phyloP scores from a whole-genome alignment of 2,329 filamentous ascomycete genomes.

The Fusarium hostae region DNA sequence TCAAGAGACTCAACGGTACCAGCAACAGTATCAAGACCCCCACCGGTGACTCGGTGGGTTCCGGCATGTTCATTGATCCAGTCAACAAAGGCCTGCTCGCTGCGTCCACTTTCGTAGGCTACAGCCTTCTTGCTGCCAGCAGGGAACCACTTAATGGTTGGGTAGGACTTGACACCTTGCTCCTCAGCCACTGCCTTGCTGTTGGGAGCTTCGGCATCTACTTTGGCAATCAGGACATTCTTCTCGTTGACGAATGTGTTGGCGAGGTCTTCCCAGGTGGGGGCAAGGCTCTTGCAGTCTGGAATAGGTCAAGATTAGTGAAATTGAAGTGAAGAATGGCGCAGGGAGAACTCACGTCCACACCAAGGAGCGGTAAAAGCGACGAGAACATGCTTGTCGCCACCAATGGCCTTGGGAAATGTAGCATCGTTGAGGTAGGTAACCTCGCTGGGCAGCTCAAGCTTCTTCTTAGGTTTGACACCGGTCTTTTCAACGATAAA shows the following conservation, averaged over 20 bases:
- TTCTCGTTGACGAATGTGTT: constrained; percentile 81
- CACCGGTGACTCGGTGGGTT: constrained; percentile 84
- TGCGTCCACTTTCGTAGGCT: constrained; percentile 79
- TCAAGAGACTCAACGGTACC: constrained; percentile 87
- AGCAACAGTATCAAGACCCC: constrained; percentile 79
- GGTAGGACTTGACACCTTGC: constrained; percentile 86
- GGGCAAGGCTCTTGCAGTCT: constrained; percentile 98
- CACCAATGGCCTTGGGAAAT: constrained; percentile 82
- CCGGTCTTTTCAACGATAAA: constrained; percentile 92
- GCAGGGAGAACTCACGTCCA: constrained; percentile 77
- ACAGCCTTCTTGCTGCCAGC: constrained; percentile 79
- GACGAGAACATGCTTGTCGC: constrained; percentile 89
- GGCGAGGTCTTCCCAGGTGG: constrained; percentile 88
- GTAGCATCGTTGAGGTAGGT: constrained; percentile 81
- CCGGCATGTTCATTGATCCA: constrained; percentile 92
- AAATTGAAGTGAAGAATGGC: not conserved
- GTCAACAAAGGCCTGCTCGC: constrained; percentile 78
- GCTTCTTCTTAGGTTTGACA: constrained; percentile 81
- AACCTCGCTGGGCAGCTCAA: constrained; percentile 78
- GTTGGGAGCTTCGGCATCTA: constrained; percentile 90
- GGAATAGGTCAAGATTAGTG: constrained; percentile 23
- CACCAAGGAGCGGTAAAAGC: constrained; percentile 99
- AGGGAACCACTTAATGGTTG: constrained; percentile 98
- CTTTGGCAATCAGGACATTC: constrained; percentile 88
- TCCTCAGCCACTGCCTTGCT: constrained; percentile 81